A percentile compares a stretch with the other conserved stretches of the same genome.
phyloP scores from a whole-genome alignment of 768 basidiomycete species.

The Rhizopogon vinicolor region DNA sequence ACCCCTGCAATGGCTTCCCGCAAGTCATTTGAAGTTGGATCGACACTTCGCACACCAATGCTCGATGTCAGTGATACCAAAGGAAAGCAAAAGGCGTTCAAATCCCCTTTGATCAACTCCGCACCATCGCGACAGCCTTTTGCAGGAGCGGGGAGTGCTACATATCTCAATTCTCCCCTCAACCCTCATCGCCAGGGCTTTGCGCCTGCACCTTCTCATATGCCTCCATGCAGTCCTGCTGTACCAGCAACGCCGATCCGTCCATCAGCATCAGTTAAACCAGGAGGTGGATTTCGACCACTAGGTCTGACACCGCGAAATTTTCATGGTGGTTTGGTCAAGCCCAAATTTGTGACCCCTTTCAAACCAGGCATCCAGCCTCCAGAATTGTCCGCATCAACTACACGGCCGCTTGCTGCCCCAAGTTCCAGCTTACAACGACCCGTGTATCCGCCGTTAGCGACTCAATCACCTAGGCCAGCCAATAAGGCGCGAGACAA shows the following conservation, averaged over 20 bases:
- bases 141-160: slow-evolving; percentile 23
- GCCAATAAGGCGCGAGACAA: slow-evolving; percentile 7
- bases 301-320: slow-evolving; percentile 19
- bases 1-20: slow-evolving; percentile 24
- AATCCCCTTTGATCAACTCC: slow-evolving; percentile 36
- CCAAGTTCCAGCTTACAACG: background rate
- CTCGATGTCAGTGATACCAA: slow-evolving; percentile 2
- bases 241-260: slow-evolving; percentile 31
- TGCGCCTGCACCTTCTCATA: slow-evolving; percentile 5
- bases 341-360: slow-evolving; percentile 50
- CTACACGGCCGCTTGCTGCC: background rate
- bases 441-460: slow-evolving; percentile 21
- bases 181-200: slow-evolving; percentile 3
- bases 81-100: slow-evolving; percentile 35
- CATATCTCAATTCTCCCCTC: slow-evolving; percentile 23
- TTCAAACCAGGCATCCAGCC: slow-evolving; percentile 54
- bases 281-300: slow-evolving; percentile 11
- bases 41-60: slow-evolving; percentile 9
- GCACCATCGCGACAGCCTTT: slow-evolving; percentile 3
- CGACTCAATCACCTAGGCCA: slow-evolving; percentile 1
- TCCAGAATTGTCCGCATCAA: slow-evolving; percentile 20
- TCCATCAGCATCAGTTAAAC: slow-evolving; percentile 21
- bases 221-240: background rate
- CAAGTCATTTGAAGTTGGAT: slow-evolving; percentile 22
- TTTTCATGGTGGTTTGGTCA: slow-evolving; percentile 25